These are phyloP conservation scores for Ceratonia siliqua DNA, from an alignment of 306 rosid genomes.

Conservation along the genomic window DNA sequence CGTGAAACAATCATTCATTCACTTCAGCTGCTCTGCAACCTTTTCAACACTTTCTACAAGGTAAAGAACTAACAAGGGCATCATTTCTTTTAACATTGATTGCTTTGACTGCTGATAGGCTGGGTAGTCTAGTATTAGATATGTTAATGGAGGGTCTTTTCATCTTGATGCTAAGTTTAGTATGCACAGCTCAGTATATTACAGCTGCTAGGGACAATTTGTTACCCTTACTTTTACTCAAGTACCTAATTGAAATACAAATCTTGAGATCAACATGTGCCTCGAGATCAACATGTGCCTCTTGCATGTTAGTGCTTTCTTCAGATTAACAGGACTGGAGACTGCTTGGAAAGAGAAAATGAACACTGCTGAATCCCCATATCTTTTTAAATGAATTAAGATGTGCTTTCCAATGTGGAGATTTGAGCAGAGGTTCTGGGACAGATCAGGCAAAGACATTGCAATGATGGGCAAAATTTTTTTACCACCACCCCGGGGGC, in stretches of 20 bases:
- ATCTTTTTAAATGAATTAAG: background rate
- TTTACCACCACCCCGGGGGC: too few relatives aligned
- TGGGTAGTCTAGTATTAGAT: background rate
- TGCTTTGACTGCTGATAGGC: slow-evolving; percentile 17
- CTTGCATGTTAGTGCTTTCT: slow-evolving; percentile 21
- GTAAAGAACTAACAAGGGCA: slow-evolving; percentile 43
- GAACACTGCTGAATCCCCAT: background rate
- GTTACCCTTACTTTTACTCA: background rate
- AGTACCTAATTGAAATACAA: slow-evolving; percentile 3
- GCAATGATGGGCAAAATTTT: too few relatives aligned
- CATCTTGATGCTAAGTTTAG: slow-evolving; percentile 14
- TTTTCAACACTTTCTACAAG: slow-evolving; percentile 97
- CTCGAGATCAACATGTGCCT: background rate
- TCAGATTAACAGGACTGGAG: background rate
- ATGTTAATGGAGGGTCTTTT: background rate
- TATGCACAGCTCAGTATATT: background rate
- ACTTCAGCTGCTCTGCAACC: slow-evolving; percentile 96
- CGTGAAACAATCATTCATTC: slow-evolving; percentile 97
- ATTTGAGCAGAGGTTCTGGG: background rate
- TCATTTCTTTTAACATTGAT: slow-evolving; percentile 8
- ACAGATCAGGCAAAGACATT: background rate
- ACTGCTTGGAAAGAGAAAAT: background rate
- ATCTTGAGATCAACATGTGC: slow-evolving; percentile 1
- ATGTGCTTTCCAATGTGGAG: background rate
- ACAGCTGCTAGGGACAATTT: slow-evolving; percentile 12